A percentile compares a stretch with the other conserved stretches of the same genome.
Conservation (phyloP, 495 filamentous ascomycete genomes). For the Aspergillus saccharolyticus region DNA sequence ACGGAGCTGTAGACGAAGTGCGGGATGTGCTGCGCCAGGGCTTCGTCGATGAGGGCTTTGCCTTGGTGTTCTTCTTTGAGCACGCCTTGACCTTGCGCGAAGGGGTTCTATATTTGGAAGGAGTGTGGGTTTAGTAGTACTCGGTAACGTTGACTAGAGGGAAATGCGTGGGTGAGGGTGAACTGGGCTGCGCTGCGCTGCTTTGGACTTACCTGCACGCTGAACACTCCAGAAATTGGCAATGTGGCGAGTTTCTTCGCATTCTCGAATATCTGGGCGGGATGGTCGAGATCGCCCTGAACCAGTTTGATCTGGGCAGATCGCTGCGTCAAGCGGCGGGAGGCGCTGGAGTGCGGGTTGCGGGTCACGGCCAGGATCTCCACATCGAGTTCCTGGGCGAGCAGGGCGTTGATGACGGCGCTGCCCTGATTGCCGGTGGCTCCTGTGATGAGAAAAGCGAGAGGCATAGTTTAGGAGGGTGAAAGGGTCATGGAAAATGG, state of each 20-base stretch:
- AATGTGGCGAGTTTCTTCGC: constrained; percentile 37
- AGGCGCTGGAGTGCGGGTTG: constrained; percentile 46
- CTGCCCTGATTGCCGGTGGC: neutral
- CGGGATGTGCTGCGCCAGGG: constrained; percentile 49
- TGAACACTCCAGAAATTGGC: constrained; percentile 50
- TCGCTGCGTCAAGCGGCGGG: constrained; percentile 45
- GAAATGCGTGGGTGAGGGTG: neutral
- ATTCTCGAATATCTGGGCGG: constrained; percentile 47
- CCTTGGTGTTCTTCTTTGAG: constrained; percentile 41
- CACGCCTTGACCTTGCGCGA: neutral
- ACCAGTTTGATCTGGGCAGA: constrained; percentile 49
- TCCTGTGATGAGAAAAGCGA: neutral
- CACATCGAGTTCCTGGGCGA: constrained; percentile 39
- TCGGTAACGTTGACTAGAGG: too few species aligned
- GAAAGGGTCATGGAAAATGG: neutral
- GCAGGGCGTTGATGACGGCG: constrained; percentile 47
- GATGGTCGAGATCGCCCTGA: constrained; percentile 51
- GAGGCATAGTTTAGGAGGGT: neutral
- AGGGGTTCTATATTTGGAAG: neutral
- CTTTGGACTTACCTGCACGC: constrained; percentile 30
- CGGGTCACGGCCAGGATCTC: constrained; percentile 69
- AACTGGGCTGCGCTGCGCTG: too few species aligned
- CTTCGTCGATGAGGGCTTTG: constrained; percentile 53
- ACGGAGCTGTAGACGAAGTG: constrained; percentile 63
- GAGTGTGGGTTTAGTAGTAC: too few species aligned